Evolutionary conservation across 106 monocot species (phyloP).

Genomic region (Dendrobium nobile): DNA sequence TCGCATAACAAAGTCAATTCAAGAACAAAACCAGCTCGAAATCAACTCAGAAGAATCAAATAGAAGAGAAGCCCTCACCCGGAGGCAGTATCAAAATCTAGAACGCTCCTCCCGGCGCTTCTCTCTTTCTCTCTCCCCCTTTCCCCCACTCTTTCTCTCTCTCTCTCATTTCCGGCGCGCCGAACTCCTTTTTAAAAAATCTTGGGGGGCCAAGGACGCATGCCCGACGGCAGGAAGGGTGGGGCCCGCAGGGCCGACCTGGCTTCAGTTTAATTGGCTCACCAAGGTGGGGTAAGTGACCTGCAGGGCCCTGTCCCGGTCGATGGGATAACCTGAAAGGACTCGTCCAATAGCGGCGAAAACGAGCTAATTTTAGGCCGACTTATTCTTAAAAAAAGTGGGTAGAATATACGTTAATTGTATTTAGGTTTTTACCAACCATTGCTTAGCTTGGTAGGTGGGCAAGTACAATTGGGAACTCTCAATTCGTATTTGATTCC

Average conservation of each 20-base stretch:
- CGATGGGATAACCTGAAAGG: no score
- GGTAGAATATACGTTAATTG: no score
- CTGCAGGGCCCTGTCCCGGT: not conserved
- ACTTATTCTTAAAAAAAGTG: no score
- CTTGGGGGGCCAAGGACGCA: slow-evolving; percentile 2
- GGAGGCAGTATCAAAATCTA: not conserved
- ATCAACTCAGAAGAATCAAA: not conserved
- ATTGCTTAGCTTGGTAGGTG: no score
- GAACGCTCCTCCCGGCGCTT: not conserved
- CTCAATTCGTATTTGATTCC: no score
- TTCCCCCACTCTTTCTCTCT: not conserved
- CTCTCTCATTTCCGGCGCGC: slow-evolving; percentile 9
- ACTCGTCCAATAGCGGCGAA: no score
- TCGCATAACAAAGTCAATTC: not conserved
- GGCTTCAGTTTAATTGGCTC: not conserved
- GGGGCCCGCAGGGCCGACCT: not conserved
- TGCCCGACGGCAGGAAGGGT: not conserved
- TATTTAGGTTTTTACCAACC: no score
- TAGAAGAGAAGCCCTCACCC: not conserved
- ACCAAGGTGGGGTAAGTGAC: not conserved
- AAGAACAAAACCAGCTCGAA: not conserved
- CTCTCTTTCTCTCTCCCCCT: not conserved
- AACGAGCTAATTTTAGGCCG: no score
- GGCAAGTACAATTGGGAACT: no score
- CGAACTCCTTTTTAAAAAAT: slow-evolving; percentile 14